Conservation (phyloP, 2,329 filamentous ascomycete species). For the Pseudogymnoascus sp. region DNA sequence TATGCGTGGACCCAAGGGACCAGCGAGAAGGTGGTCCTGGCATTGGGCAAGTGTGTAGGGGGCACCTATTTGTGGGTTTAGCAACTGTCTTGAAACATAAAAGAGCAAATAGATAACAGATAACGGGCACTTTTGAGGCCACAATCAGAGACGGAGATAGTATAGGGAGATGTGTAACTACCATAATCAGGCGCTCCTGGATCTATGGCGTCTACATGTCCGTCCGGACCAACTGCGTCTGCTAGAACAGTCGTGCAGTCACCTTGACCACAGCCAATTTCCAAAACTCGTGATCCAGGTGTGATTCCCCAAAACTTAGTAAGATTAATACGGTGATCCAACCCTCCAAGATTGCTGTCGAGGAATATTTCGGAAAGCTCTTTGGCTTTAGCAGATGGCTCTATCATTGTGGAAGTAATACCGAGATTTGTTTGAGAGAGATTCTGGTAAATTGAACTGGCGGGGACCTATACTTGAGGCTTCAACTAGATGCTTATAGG, state of each 20-base stretch:
- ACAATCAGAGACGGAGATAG: slow-evolving; percentile 1
- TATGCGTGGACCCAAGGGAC: slow-evolving; percentile 35
- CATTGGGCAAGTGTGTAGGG: slow-evolving; percentile 42
- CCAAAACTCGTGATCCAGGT: slow-evolving; percentile 39
- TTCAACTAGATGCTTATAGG: neutral
- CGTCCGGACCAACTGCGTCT: slow-evolving; percentile 35
- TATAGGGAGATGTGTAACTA: slow-evolving; percentile 14
- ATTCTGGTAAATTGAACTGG: neutral
- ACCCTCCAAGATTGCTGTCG: slow-evolving; percentile 1
- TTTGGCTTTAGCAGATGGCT: neutral
- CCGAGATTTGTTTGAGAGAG: neutral
- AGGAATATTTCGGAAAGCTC: neutral
- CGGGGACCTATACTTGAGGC: neutral
- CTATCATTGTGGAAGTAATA: neutral
- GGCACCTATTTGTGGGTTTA: slow-evolving; percentile 26
- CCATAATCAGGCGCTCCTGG: slow-evolving; percentile 43
- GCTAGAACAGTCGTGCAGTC: slow-evolving; percentile 48
- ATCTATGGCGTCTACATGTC: slow-evolving; percentile 44
- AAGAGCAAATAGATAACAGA: neutral
- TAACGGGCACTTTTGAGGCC: neutral
- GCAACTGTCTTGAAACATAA: neutral
- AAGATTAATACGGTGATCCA: slow-evolving; percentile 30
- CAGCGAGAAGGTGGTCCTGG: slow-evolving; percentile 35
- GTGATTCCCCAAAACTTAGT: slow-evolving; percentile 30
- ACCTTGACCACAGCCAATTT: slow-evolving; percentile 53